Percentiles rank a stretch among this genome's conserved stretches.
Conservation (phyloP, 257 asterid genomes). For the Solanum lignicaule region DNA sequence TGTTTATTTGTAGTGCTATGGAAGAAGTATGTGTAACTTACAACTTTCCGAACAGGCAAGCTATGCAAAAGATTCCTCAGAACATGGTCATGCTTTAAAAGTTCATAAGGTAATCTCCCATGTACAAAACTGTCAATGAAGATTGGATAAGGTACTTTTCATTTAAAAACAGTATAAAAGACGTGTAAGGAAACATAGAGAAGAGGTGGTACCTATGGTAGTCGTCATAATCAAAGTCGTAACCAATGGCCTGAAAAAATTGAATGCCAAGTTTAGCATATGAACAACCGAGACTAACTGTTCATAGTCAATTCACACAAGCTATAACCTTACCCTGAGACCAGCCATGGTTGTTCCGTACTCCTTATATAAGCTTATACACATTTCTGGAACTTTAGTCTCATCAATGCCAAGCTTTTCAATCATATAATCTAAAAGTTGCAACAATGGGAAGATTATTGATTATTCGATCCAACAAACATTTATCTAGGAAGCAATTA, state of each 20-base stretch:
- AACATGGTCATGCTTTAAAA: slow-evolving; percentile 57
- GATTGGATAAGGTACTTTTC: background rate
- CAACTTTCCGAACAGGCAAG: slow-evolving; percentile 72
- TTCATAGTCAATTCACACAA: background rate
- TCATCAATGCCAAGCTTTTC: slow-evolving; percentile 56
- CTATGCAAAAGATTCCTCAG: slow-evolving; percentile 51
- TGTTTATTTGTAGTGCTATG: background rate
- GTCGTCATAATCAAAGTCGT: slow-evolving; percentile 75
- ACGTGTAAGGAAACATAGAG: background rate
- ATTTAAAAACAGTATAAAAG: background rate
- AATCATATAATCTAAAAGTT: slow-evolving; percentile 60
- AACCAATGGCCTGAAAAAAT: slow-evolving; percentile 53
- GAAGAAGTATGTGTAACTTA: slow-evolving; percentile 20
- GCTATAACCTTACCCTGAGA: slow-evolving; percentile 38
- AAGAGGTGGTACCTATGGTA: slow-evolving; percentile 49
- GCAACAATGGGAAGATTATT: background rate
- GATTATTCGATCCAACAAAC: background rate
- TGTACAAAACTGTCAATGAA: slow-evolving; percentile 53
- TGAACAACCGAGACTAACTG: background rate
- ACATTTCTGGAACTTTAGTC: slow-evolving; percentile 52
- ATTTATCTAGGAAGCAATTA: background rate
- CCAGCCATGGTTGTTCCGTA: slow-evolving; percentile 98
- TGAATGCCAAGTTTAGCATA: background rate
- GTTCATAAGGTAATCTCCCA: slow-evolving; percentile 79
- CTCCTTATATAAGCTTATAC: slow-evolving; percentile 62